phyloP scores from a whole-genome alignment of 2,329 filamentous ascomycete genomes.

The Trichoderma arundinaceum region DNA sequence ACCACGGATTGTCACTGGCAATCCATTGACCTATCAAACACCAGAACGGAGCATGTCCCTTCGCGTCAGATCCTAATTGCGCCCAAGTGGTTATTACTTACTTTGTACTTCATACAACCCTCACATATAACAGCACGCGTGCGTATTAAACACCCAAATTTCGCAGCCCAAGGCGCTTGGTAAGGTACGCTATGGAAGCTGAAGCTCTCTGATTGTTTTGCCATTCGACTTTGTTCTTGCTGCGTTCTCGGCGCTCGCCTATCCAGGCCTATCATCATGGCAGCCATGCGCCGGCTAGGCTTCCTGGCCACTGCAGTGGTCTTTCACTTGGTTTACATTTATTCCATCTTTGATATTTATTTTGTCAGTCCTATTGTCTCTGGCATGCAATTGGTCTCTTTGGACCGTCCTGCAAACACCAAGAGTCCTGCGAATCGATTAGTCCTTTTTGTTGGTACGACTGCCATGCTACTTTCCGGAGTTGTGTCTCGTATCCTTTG shows the following conservation, averaged over 20 bases:
- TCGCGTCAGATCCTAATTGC: constrained; percentile 12
- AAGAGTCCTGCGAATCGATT: constrained; percentile 86
- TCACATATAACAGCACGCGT: neutral
- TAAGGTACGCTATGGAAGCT: constrained; percentile 30
- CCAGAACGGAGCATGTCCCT: constrained; percentile 16
- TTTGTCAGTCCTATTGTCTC: constrained; percentile 97
- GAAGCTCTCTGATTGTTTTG: constrained; percentile 20
- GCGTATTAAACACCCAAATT: neutral
- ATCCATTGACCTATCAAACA: constrained; percentile 21
- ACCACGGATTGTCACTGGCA: constrained; percentile 6
- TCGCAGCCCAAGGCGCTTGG: constrained; percentile 1
- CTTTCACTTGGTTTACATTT: constrained; percentile 93
- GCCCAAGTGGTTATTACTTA: neutral
- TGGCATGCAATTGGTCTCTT: constrained; percentile 83
- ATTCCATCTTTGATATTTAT: constrained; percentile 98
- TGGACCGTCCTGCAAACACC: constrained; percentile 63
- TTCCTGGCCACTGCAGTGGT: constrained; percentile 88
- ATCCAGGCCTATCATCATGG: constrained; percentile 51
- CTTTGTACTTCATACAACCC: too few species aligned
- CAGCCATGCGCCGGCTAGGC: constrained; percentile 68
- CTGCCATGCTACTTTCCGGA: neutral
- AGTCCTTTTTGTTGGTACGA: constrained; percentile 86
- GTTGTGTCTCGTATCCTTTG: neutral
- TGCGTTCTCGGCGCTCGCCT: neutral
- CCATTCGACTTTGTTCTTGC: constrained; percentile 9